Evolutionary conservation across 495 filamentous ascomycete genomes (phyloP), one percentile per base, ranked within the genome.

Genomic region (Podospora tetraspora): DNA sequence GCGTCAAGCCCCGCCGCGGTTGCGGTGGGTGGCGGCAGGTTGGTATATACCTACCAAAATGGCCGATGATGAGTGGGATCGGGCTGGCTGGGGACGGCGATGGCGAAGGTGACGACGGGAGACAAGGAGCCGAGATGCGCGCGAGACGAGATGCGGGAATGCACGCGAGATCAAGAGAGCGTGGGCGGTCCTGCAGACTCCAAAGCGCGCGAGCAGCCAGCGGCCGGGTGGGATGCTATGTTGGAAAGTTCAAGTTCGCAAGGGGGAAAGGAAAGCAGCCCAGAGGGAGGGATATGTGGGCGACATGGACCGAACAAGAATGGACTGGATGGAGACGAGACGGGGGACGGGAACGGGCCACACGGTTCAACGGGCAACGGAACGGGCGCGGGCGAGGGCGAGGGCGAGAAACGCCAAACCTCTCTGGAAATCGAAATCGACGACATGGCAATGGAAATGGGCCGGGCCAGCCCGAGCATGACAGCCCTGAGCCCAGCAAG

Each of bases 271-370:
- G 72, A 74, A 72, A 74, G 59, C 68, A 27, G 27, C 27, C 27
- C 27, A 64, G 73, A 74, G 72, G 71, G 69, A 67, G 74, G 70
- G 71, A 73, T 75, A 70, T 74, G 76, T 76, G 76, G 72, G 76
- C 69, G 67, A 52, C 43, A 52, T 52, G 43, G 43, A 2, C 16
- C 43, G 43, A n/a, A 52, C 43, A 52, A n/a, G 43, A n/a, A 52
- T 52, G 43, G 43, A 8, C 43, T 52, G 43, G 43, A 83, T 76
- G 73, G 81, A 78, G 67, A 79, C 56, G 56, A 68, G 63, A 74
- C 63, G 63, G 70, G 73, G 72, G 27, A 68, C 66, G 60, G 61
- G 34, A 43, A 43, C 34, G 34, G 34, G 34, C 32, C 32, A 37
- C 32, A 30, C 29, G 29, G 34, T 13, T 13, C 4, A 12, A 32